Conservation (phyloP, 2,329 filamentous ascomycete genomes). For the Fusarium acutatum region DNA sequence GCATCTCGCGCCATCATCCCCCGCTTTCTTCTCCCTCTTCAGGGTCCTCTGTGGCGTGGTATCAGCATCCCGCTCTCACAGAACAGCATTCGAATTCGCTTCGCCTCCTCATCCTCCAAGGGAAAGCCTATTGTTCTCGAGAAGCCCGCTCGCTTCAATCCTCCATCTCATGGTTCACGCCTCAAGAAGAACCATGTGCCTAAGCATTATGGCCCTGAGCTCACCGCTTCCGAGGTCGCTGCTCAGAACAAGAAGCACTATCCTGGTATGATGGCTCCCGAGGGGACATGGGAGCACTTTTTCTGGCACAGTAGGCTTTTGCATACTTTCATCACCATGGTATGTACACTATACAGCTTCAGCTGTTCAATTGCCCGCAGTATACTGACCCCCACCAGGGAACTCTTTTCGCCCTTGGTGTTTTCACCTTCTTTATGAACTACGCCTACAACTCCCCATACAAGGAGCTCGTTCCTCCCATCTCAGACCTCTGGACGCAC, state of each 20-base stretch:
- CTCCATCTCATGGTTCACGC: conserved; percentile 85
- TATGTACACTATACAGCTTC: conserved; percentile 52
- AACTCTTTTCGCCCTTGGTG: conserved; percentile 73
- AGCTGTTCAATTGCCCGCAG: neutral
- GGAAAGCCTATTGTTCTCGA: conserved; percentile 77
- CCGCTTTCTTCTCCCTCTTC: conserved; percentile 73
- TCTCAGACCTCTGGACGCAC: conserved; percentile 72
- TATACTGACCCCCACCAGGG: conserved; percentile 52
- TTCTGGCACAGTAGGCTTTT: conserved; percentile 81
- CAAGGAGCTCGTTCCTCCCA: conserved; percentile 77
- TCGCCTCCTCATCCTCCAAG: conserved; percentile 41
- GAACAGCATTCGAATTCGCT: conserved; percentile 47
- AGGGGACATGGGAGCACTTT: conserved; percentile 83
- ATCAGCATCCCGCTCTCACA: conserved; percentile 48
- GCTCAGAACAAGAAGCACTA: conserved; percentile 77
- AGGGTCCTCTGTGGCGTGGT: conserved; percentile 64
- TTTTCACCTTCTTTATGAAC: conserved; percentile 79
- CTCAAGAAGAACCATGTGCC: conserved; percentile 65
- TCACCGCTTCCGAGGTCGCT: conserved; percentile 71
- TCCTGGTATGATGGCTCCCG: conserved; percentile 87
- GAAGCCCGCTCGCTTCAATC: conserved; percentile 89
- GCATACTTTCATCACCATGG: conserved; percentile 85
- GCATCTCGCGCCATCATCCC: conserved; percentile 65
- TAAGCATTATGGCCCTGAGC: conserved; percentile 77
- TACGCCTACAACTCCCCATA: conserved; percentile 83